Evolutionary conservation across 2,329 filamentous ascomycete species (phyloP).

Genomic region (Escovopsis sp.): DNA sequence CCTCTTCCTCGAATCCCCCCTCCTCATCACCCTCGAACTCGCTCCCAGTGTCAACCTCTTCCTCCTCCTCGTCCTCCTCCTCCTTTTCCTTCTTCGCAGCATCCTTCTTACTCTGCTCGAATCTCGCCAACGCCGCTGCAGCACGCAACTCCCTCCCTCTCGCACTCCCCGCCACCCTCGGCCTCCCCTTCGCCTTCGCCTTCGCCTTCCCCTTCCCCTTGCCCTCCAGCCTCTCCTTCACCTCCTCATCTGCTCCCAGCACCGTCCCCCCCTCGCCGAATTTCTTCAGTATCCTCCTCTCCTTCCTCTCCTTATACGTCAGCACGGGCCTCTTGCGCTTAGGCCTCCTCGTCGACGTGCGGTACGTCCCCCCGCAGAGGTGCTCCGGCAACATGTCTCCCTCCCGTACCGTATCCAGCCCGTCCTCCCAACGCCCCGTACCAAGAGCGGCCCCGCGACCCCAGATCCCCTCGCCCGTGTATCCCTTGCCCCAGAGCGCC

Average conservation of each 20-base stretch:
- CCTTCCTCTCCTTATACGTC: conserved; percentile 57
- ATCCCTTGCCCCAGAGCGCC: conserved; percentile 50
- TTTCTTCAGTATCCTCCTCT: conserved; percentile 57
- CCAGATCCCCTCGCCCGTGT: conserved; percentile 75
- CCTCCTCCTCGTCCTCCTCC: conserved; percentile 21
- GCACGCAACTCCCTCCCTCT: conserved; percentile 61
- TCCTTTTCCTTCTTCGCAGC: conserved; percentile 20
- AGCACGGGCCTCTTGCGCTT: conserved; percentile 39
- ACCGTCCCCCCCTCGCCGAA: conserved; percentile 57
- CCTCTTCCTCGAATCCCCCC: conserved; percentile 26
- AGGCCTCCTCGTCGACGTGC: conserved; percentile 41
- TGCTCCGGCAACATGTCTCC: conserved; percentile 50
- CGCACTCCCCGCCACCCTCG: conserved; percentile 58
- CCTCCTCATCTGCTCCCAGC: conserved; percentile 52
- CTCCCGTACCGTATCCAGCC: conserved; percentile 31
- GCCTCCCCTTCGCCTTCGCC: conserved; percentile 41
- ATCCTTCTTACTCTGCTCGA: conserved; percentile 43
- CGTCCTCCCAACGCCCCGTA: conserved; percentile 45
- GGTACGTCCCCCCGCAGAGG: conserved; percentile 69
- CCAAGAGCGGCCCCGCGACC: conserved; percentile 50
- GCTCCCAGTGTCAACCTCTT: conserved; percentile 22
- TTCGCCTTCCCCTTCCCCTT: conserved; percentile 17
- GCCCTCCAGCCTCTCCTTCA: conserved; percentile 52
- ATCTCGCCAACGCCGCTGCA: conserved; percentile 60
- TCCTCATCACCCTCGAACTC: conserved; percentile 31